Evolutionary conservation across 2,329 filamentous ascomycete species (phyloP), one percentile per base, ranked within the genome.

Genomic region (Proliferodiscus dingleyae): DNA sequence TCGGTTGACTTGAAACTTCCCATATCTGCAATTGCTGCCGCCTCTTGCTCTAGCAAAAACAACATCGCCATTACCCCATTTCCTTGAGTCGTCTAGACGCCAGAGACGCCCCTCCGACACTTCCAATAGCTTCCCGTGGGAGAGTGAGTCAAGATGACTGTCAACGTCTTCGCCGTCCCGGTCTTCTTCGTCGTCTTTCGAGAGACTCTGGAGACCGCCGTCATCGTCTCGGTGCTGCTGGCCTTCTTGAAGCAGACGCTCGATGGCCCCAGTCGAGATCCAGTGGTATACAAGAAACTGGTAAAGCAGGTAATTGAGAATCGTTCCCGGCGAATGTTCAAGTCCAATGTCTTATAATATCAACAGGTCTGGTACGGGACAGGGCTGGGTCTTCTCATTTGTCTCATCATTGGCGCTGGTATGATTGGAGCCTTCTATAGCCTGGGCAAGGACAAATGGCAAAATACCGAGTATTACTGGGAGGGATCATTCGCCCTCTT

Each of bases 141-240:
- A 10, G 18, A 22, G 22, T 2, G 9, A 15, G 38, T 29, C 45
- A 53, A 23, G 32, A 82, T 78, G 70, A 81, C 83, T 64, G 73
- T 76, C 50, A 78, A 85, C 63, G 81, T 89, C 47, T 89, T 89
- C 65, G 78, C 85, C 52, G 80, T 89, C 18, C 85, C 85, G 54
- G 80, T 95, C 45, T 95, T 95, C 71, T 90, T 95, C 71, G 87
- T 95, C 64, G 83, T 87, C 68, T 93, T 95, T 64, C 82, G 89
- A 61, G 89, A 95, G 69, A 81, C 81, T 33, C 71, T 95, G 38
- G 89, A 95, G 71, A 86, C 85, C 1, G 83, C 78, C 60, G 89
- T 95, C 61, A 87, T 95, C 57, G 81, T 94, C 52, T 91, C 89
- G 0, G 85, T 95, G n/a, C 72, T 95, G 26, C 77, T 95, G 32